phyloP scores from a whole-genome alignment of 306 rosid genomes.

The Begonia masoniana region DNA sequence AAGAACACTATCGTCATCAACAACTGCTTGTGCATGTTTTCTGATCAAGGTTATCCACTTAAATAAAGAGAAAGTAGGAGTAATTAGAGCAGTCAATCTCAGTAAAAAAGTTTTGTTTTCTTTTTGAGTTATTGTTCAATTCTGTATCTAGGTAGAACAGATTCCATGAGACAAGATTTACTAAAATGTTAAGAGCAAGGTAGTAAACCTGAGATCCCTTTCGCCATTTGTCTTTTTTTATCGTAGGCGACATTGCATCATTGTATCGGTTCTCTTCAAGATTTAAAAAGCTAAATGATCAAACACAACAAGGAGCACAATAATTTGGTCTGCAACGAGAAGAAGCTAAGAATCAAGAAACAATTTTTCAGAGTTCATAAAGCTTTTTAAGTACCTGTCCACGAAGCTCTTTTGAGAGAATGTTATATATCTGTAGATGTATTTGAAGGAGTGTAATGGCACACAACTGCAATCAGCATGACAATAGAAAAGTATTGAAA shows the following conservation, averaged over 20 bases:
- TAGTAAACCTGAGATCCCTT: constrained; percentile 76
- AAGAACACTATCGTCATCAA: constrained; percentile 11
- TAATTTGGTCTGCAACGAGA: no score
- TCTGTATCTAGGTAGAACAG: no score
- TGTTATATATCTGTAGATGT: constrained; percentile 60
- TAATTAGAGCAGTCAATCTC: no score
- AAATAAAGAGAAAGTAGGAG: background rate
- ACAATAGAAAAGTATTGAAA: background rate
- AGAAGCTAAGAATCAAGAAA: background rate
- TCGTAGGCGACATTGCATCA: constrained; percentile 64
- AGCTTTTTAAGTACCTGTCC: constrained; percentile 49
- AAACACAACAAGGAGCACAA: background rate
- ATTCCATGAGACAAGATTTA: no score
- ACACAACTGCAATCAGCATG: constrained; percentile 61
- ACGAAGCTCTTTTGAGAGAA: constrained; percentile 71
- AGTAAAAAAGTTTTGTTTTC: no score
- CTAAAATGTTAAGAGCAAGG: background rate
- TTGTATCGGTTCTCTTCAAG: constrained; percentile 72
- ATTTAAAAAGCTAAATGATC: constrained; percentile 63
- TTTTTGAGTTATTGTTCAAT: no score
- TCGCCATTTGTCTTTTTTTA: constrained; percentile 75
- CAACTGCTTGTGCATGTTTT: constrained; percentile 21
- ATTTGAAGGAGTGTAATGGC: constrained; percentile 84
- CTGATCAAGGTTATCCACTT: constrained; percentile 24
- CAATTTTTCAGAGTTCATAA: background rate